Percentiles rank a stretch among this genome's conserved stretches.
These are phyloP conservation scores for Cryphonectria japonica DNA, from an alignment of 2,329 filamentous ascomycete species.

Conservation along the genomic window DNA sequence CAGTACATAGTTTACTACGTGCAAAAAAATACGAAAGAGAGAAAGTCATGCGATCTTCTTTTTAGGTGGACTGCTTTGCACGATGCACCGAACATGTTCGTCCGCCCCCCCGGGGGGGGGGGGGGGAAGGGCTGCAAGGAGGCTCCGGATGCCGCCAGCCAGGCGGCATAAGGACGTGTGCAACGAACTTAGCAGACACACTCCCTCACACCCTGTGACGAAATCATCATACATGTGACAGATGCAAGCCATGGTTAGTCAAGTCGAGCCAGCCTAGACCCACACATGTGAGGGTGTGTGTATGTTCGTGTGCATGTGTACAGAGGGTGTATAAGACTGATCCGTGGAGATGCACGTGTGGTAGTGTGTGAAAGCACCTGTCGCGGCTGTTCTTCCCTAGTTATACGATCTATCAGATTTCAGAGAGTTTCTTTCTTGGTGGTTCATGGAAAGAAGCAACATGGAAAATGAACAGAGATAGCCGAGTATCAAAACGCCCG, in stretches of 20 bases:
- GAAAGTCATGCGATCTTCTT: neutral
- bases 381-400: neutral
- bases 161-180: slow-evolving; percentile 1
- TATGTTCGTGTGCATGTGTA: neutral
- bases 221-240: slow-evolving; percentile 7
- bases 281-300: neutral
- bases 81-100: neutral
- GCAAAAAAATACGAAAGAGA: neutral
- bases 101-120: neutral
- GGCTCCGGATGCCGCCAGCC: slow-evolving; percentile 6
- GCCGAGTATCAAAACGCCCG: neutral
- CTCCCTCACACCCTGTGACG: slow-evolving; percentile 8
- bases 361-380: neutral
- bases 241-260: slow-evolving; percentile 13
- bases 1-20: neutral
- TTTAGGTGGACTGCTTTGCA: neutral
- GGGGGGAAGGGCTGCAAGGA: slow-evolving; percentile 19
- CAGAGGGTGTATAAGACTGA: neutral
- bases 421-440: neutral
- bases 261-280: neutral
- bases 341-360: neutral
- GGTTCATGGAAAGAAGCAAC: neutral
- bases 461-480: neutral
- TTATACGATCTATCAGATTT: neutral
- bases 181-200: slow-evolving; percentile 10